Base-by-base conservation (phyloP, 768 basidiomycete species). In the Xerocomellus intermedius region DNA sequence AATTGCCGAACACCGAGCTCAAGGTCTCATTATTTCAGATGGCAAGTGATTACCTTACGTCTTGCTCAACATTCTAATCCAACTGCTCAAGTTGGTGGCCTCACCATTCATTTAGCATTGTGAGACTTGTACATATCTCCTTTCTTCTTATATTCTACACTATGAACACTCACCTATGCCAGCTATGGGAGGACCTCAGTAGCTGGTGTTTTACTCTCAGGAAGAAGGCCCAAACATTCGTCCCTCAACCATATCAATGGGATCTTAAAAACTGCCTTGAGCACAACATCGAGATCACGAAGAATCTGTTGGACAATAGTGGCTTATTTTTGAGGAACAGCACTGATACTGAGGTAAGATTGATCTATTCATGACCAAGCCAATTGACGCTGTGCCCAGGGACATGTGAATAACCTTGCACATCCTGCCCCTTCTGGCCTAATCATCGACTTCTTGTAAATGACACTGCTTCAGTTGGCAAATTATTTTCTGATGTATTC, bases 401-500 rank as follows among this genome's bases (percentile, higher is more conserved):
- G 45, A 14, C 49, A 37, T 19, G 36, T n/a, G 4, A 58, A 55
- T 14, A 59, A 59, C n/a, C 38, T 59, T 4, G 30, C 46, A 1
- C 54, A 51, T 30, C 30, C 30, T 10, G 8, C 30, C 30, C 30
- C 9, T 10, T 30, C 30, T 2, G 30, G 30, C 8, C 30, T 30
- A 2, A 30, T 10, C 9, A 30, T 30, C 30, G 8, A 30, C 9
- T 30, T 30, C 30, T 30, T 30, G 1, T 30, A 30, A 7, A 30
- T 10, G 10, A 8, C 10, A 7, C 30, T 10, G 9, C 30, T 8
- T 30, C 30, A 30, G 30, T 30, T 2, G 8, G 30, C 30, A 30
- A 30, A 8, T 30, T 30, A 10, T 55, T 59, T 17, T 49, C 54
- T 1, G 41, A 59, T 48, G 54, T 59, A 3, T 55, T 59, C 8